Evolutionary conservation across 2,329 filamentous ascomycete genomes (phyloP), one percentile per base, ranked within the genome.

Genomic region (Trichoderma guizhouense): DNA sequence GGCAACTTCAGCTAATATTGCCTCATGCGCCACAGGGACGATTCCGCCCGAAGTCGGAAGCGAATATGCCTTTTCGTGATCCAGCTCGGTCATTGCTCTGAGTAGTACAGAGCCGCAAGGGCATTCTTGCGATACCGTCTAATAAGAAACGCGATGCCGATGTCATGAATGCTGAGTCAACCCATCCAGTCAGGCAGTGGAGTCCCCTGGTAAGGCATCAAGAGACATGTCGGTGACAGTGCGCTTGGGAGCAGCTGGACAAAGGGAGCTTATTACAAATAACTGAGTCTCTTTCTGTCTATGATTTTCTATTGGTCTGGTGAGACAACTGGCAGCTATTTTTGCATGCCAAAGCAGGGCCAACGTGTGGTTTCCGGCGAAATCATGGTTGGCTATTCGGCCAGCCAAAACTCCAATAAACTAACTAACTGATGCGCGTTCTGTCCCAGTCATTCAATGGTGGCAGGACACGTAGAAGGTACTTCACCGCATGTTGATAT

Each of bases 181-280:
- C 14, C 32, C 39, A 36, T 69, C 57, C 9, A 12, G 43, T 11
- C 43, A 8, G 43, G 43, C 28, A 28, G 57, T 61, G 67, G 57
- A 47, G 21, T 30, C 55, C 18, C 39, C 8, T 9, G 5, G 57
- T 28, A 53, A 53, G 57, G 57, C 67, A 69, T 53, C 67, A 51
- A 32, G 58, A 32, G 67, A 62, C 39, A 26, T 69, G 67, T 69
- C 55, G 24, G 67, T 62, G 57, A 69, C 67, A 62, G 61, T 28
- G 57, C 57, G 43, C 18, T 51, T 58, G 55, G 39, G 34, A 34
- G 30, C 28, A 18, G 26, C 15, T 26, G 30, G 28, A 12, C 28
- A 61, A 15, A 7, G 55, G 18, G n/a, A 69, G 34, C 11, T 24
- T 18, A 28, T 57, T 58, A 58, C 24, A 34, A 15, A 43, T 30